Evolutionary conservation across 176 grass and related monocot species (phyloP), one percentile per base, ranked within the genome.

Genomic region (Poa annua): DNA sequence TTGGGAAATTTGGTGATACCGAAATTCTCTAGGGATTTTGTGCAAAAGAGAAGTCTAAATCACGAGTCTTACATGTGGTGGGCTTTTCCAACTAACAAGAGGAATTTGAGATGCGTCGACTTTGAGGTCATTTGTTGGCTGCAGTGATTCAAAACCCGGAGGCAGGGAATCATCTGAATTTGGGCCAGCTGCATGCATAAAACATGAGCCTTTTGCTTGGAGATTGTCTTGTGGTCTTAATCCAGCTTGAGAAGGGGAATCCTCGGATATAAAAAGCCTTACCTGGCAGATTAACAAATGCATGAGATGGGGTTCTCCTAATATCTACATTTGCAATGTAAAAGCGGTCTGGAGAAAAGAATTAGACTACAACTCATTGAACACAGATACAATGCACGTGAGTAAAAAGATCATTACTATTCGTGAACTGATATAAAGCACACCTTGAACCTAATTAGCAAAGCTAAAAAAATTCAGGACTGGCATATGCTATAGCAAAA

Each of bases 141-240:
- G 89, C 81, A 85, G 67, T 47, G 93, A 87, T 74, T 96, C 96
- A 59, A 99, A 99, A 36, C 96, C 96, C 24, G 96, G 96, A 42
- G 96, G 96, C 51, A 96, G 55, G 17, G 88, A 99, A 88, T 99
- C 96, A 88, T 99, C 96, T 9, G 87, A 88, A 65, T 71, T 61
- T 41, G 81, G 80, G 44, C 91, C 84, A 62, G 89, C 56, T 78
- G 92, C 85, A 86, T 95, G 92, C 76, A 84, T 73, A 71, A 93
- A 86, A 85, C 87, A 99, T 83, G 96, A 92, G 65, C 89, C 89
- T 89, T 99, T 99, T 88, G 93, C 90, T 85, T 99, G 93, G 66
- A 99, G 96, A 90, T 96, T 86, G 79, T 96, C 91, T 85, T 99
- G 93, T 7, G 89, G 50, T 77, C 91, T 88, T 71, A 92, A 80